These are phyloP conservation scores for thale cress (Arabidopsis thaliana) DNA, from an alignment of 345 rosid species.

Conservation along the genomic window TAIR10.1 NC_003076.8:4121501-4122000, in stretches of 20 bases:
- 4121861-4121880: not conserved
- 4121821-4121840: not conserved
- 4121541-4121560: slow-evolving; percentile 35
- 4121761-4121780: slow-evolving; percentile 21
- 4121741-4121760: slow-evolving; percentile 25
- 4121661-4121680: not conserved
- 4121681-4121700: not conserved
- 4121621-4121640: slow-evolving; percentile 3
- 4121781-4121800: slow-evolving; percentile 39
- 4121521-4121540: not conserved
- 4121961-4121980: not conserved
- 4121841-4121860: not conserved
- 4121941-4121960: not conserved
- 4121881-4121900: slow-evolving; percentile 19
- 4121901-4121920: not conserved
- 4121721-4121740: slow-evolving; percentile 32
- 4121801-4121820: slow-evolving; percentile 16
- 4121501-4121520: not conserved
- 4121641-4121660: not conserved
- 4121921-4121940: not conserved
- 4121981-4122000: not conserved
- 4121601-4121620: not conserved
- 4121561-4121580: slow-evolving; percentile 3
- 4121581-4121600: slow-evolving; percentile 34
- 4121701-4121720: slow-evolving; percentile 1